Evolutionary conservation across 1,284 basidiomycete species (phyloP), one percentile per base, ranked within the genome.

Genomic region (Somion occarium): DNA sequence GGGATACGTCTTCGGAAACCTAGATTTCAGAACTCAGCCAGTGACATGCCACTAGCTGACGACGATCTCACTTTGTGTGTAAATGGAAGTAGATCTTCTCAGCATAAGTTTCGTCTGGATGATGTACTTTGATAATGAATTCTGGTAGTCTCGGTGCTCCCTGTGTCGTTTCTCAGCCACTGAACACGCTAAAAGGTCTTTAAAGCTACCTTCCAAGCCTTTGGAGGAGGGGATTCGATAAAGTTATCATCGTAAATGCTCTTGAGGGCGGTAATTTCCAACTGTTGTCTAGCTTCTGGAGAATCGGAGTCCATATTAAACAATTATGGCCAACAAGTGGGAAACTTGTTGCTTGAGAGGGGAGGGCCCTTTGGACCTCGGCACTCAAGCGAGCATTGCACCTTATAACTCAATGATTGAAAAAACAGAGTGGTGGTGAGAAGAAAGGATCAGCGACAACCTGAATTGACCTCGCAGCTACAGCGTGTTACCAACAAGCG

Each of bases 1-100:
- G 11, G 88, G 88, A 63, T 89, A 89, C 48, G 87, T 88, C 67
- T 85, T 88, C 3, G 88, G 86, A 53, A 91, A 80, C 64, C 86
- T 90, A 54, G 20, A 50, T n/a, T n/a, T n/a, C n/a, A 24, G 30
- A 30, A 42, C 15, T 47, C 27, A 34, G 30, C n/a, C 15, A 19
- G 37, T 22, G 20, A 41, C 15, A 22, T 15, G 15, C 9, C 39
- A 9, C 9, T 5, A 41, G 20, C n/a, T 23, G 23, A 39, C 27
- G 49, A 26, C 44, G 50, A 42, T 19, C 22, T 18, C 60, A 90
- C 87, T 82, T 88, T 57, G 80, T 78, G 64, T 84, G 79, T 51
- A 91, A 69, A 61, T 83, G 70, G 56, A 85, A 78, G 63, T 70
- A 80, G 49, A 87, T 74, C 61, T 79, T 83, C 52, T 72, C 63